Evolutionary conservation across 768 basidiomycete species (phyloP), one percentile per base, ranked within the genome.

Genomic region (Phlebiopsis gigantea): DNA sequence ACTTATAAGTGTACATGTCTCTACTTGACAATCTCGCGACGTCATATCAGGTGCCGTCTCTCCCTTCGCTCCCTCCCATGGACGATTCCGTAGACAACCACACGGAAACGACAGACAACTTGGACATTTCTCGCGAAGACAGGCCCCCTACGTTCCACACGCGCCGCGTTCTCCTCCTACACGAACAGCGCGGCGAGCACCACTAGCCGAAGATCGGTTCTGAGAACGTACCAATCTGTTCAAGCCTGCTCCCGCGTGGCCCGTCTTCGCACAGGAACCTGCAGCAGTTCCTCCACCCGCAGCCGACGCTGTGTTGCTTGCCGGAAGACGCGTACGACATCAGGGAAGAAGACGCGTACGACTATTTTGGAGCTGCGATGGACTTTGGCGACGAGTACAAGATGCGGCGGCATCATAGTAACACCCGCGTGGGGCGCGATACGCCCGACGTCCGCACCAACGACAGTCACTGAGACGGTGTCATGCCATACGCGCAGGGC

Each of bases 21-120:
- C n/a, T n/a, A n/a, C n/a, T n/a, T n/a, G n/a, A n/a, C n/a, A n/a
- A n/a, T n/a, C n/a, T n/a, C n/a, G n/a, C n/a, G 22, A 46, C 5
- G 22, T 24, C 42, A 43, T 22, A 46, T 25, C 43, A 90, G 60
- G 86, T 92, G 76, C 87, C 91, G 9, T 93, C 90, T 28, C 74
- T 93, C 1, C 90, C 90, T 2, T 89, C 88, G 4, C 69, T 92
- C 14, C 87, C 89, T 6, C 75, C 65, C 1, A 85, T 88, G 64
- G 88, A 91, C 28, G 82, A 87, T 62, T 86, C 84, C 19, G 74
- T 68, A 4, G 73, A 74, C 10, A 46, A 50, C 21, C 46, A 21
- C 17, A 55, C 68, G 25, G 72, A 75, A 43, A 53, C 68, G 12
- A 70, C 72, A 76, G 58, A 57, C 19, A 54, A 47, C 7, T n/a